Evolutionary conservation across 202 grass and related monocot genomes (phyloP).

Genomic region (Zoysia matrella): DNA sequence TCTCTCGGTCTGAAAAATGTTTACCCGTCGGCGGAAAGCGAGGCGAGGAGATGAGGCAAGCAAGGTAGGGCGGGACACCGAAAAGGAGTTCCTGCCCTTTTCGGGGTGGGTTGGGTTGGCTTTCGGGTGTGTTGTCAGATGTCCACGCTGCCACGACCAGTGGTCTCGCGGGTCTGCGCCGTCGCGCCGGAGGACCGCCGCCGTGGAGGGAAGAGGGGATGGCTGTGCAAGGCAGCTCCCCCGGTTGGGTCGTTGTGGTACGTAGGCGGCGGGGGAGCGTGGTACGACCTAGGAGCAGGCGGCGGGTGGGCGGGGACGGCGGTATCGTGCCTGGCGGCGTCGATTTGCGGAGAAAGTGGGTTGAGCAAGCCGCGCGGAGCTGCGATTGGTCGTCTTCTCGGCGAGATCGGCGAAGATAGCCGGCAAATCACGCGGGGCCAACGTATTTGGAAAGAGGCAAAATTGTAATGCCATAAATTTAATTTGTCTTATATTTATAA

Average conservation of each 20-base stretch:
- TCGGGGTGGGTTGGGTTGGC: constrained; percentile 7
- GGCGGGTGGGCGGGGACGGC: neutral
- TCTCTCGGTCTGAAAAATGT: neutral
- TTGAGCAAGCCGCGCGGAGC: neutral
- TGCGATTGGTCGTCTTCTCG: neutral
- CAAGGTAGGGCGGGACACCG: neutral
- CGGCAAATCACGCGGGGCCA: neutral
- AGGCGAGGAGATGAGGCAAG: constrained; percentile 4
- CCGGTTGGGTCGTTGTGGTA: neutral
- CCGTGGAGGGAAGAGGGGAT: neutral
- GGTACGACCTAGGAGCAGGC: neutral
- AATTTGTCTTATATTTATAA: no score
- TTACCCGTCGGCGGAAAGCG: constrained; percentile 26
- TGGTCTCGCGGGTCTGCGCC: neutral
- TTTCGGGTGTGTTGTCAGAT: neutral
- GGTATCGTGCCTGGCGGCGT: neutral
- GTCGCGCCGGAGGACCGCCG: neutral
- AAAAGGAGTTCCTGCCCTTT: constrained; percentile 13
- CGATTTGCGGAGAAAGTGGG: neutral
- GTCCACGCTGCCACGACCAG: neutral
- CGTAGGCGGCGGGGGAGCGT: neutral
- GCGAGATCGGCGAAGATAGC: neutral
- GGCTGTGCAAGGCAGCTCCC: neutral
- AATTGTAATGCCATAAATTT: no score
- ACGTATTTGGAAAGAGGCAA: neutral